Conservation (phyloP, 2,329 filamentous ascomycete species). For the Sphaceloma murrayae region DNA sequence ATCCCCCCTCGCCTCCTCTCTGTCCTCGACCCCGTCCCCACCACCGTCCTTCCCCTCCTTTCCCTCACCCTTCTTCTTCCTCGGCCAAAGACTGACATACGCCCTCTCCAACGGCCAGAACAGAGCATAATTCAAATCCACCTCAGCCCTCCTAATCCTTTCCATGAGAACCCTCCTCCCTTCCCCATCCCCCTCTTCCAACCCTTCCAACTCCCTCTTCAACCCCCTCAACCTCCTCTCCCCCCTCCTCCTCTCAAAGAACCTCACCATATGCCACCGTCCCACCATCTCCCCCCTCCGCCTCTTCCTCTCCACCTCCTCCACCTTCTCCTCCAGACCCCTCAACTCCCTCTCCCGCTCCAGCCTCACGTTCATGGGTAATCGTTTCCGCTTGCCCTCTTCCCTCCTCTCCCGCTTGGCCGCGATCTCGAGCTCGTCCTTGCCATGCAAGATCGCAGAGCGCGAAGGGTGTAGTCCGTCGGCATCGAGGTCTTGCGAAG, state of each 20-base stretch:
- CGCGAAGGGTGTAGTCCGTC: conserved; percentile 5
- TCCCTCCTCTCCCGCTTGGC: conserved; percentile 11
- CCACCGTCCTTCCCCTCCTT: conserved; percentile 25
- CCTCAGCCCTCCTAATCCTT: conserved; percentile 42
- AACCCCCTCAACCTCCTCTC: conserved; percentile 57
- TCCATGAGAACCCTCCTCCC: conserved; percentile 45
- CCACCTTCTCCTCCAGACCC: conserved; percentile 37
- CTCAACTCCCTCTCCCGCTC: conserved; percentile 9
- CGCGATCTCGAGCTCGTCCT: conserved; percentile 16
- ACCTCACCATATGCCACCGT: conserved; percentile 75
- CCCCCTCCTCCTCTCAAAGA: conserved; percentile 76
- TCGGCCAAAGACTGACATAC: conserved; percentile 52
- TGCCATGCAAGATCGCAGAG: conserved; percentile 5
- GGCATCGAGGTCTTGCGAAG: background rate
- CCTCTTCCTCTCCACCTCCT: conserved; percentile 50
- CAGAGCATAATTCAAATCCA: conserved; percentile 66
- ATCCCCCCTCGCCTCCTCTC: conserved; percentile 23
- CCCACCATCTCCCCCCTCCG: conserved; percentile 60
- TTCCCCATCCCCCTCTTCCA: conserved; percentile 28
- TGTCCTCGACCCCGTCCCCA: background rate
- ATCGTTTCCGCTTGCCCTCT: background rate
- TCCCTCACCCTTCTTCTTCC: conserved; percentile 26
- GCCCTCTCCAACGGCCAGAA: conserved; percentile 61
- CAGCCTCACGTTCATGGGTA: conserved; percentile 1
- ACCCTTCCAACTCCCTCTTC: conserved; percentile 42